Conservation (phyloP, 2,329 filamentous ascomycete genomes). For the Botrytis tulipae region DNA sequence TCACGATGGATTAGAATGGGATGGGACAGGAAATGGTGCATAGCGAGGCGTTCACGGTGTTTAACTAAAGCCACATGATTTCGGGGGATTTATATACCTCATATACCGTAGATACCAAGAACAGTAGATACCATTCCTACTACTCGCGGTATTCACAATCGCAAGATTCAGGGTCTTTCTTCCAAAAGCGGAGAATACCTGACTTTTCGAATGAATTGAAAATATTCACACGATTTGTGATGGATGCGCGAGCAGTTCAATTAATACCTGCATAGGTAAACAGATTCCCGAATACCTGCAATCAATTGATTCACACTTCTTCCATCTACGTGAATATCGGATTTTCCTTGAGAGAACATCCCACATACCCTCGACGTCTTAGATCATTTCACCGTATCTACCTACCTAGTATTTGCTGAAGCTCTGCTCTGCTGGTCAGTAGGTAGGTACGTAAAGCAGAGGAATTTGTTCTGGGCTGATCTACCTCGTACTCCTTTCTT, state of each 20-base stretch:
- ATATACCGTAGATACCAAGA: background rate
- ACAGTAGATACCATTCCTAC: background rate
- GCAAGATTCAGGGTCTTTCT: background rate
- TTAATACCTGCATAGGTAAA: too few relatives aligned
- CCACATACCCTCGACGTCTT: too few relatives aligned
- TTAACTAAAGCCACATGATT: background rate
- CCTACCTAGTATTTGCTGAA: too few relatives aligned
- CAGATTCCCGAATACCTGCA: too few relatives aligned
- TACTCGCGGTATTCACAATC: background rate
- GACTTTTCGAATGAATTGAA: background rate
- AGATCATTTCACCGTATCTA: too few relatives aligned
- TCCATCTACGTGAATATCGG: too few relatives aligned
- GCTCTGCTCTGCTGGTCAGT: too few relatives aligned
- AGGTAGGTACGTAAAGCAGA: too few relatives aligned
- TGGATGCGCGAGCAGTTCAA: too few relatives aligned
- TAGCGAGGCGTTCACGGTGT: constrained; percentile 13
- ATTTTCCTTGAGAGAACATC: too few relatives aligned
- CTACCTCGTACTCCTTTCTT: too few relatives aligned
- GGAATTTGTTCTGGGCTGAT: background rate
- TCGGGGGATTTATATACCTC: background rate
- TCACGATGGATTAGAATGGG: background rate
- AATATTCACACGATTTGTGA: background rate
- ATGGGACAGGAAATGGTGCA: background rate
- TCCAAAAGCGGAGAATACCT: background rate
- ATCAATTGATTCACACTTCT: too few relatives aligned